Evolutionary conservation across 2,329 filamentous ascomycete genomes (phyloP).

Genomic region (Penicillium sp.): DNA sequence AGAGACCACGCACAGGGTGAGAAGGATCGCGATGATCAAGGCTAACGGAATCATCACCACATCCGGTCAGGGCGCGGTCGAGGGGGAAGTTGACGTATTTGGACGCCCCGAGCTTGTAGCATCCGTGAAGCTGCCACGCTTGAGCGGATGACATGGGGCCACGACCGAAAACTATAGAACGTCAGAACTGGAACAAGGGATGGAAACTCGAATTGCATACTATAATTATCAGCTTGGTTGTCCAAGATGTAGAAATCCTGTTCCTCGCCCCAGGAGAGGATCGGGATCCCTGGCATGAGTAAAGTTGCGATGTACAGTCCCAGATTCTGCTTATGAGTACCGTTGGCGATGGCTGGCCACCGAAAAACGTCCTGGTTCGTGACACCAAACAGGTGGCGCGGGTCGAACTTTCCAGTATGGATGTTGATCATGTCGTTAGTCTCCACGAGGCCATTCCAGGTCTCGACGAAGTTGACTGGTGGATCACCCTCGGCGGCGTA

Average conservation of each 20-base stretch:
- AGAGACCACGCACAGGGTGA: slow-evolving; percentile 51
- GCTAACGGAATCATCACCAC: slow-evolving; percentile 48
- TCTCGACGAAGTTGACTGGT: slow-evolving; percentile 45
- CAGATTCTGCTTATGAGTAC: slow-evolving; percentile 49
- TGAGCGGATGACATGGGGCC: slow-evolving; percentile 53
- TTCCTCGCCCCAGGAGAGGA: slow-evolving; percentile 58
- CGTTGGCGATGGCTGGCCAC: slow-evolving; percentile 51
- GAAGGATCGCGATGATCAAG: slow-evolving; percentile 56
- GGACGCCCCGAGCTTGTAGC: slow-evolving; percentile 49
- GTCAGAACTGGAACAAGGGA: too few species aligned
- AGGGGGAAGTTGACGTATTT: slow-evolving; percentile 52
- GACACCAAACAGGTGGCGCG: slow-evolving; percentile 55
- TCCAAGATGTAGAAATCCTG: slow-evolving; percentile 57
- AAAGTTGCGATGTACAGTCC: slow-evolving; percentile 52
- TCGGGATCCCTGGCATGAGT: slow-evolving; percentile 52
- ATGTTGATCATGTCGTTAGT: slow-evolving; percentile 52
- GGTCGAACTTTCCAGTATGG: slow-evolving; percentile 54
- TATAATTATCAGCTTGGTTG: slow-evolving; percentile 56
- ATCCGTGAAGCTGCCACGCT: slow-evolving; percentile 57
- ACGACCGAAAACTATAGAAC: slow-evolving; percentile 57
- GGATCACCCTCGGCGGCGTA: slow-evolving; percentile 47
- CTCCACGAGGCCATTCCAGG: slow-evolving; percentile 51
- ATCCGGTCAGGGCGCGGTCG: slow-evolving; percentile 46
- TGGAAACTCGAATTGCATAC: too few species aligned
- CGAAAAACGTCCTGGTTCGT: slow-evolving; percentile 60